Evolutionary conservation across 2,329 filamentous ascomycete genomes (phyloP).

Genomic region (Cercospora zeae-maydis): DNA sequence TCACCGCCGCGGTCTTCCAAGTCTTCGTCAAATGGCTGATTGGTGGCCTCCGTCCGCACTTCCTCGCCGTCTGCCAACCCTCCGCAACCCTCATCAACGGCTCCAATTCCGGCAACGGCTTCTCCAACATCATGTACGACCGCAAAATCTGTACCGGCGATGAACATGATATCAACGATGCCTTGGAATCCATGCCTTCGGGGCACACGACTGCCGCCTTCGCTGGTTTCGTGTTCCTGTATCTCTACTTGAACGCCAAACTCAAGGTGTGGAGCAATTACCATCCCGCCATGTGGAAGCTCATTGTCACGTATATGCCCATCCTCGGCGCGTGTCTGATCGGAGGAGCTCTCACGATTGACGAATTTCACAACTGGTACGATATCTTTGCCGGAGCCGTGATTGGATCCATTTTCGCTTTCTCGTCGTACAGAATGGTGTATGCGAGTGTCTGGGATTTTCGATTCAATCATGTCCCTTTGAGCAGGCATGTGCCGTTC

Average conservation of each 20-base stretch:
- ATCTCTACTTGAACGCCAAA: conserved; percentile 73
- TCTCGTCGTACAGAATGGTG: conserved; percentile 63
- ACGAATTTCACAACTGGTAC: conserved; percentile 74
- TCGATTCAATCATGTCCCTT: conserved; percentile 63
- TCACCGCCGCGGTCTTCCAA: conserved; percentile 70
- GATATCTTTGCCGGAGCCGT: conserved; percentile 64
- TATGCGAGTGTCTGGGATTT: conserved; percentile 68
- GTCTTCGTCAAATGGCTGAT: conserved; percentile 74
- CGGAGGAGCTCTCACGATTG: conserved; percentile 64
- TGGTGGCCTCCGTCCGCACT: conserved; percentile 68
- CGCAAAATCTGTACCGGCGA: conserved; percentile 68
- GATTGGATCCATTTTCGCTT: conserved; percentile 64
- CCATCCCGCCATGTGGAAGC: conserved; percentile 71
- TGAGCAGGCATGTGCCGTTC: conserved; percentile 58
- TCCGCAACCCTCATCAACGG: conserved; percentile 41
- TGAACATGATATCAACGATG: conserved; percentile 61
- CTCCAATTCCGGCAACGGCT: conserved; percentile 49
- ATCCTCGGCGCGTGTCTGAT: conserved; percentile 66
- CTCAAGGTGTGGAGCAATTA: conserved; percentile 72
- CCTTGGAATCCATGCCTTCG: conserved; percentile 67
- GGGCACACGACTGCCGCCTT: conserved; percentile 73
- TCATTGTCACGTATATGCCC: conserved; percentile 61
- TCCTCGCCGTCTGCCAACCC: conserved; percentile 67
- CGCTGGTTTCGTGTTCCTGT: conserved; percentile 66
- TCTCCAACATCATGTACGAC: conserved; percentile 63